These are phyloP conservation scores for Ophiognomonia clavigignenti-juglandacearum DNA, from an alignment of 2,329 filamentous ascomycete genomes.

Conservation along the genomic window DNA sequence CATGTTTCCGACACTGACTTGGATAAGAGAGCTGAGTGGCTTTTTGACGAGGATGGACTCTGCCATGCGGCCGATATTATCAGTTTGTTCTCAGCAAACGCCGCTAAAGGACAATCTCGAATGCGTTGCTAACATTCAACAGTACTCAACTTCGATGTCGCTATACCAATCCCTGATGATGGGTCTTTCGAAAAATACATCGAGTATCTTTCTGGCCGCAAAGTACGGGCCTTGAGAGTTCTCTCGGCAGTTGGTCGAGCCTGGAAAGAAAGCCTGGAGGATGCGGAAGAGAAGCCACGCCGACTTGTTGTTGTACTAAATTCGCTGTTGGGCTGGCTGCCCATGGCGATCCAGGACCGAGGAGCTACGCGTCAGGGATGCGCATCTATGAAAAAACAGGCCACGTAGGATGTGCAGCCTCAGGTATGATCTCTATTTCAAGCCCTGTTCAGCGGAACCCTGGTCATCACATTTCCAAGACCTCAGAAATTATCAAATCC, in stretches of 20 bases:
- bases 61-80: background rate
- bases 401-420: background rate
- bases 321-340: background rate
- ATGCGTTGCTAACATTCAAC: background rate
- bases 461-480: too few species aligned
- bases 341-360: background rate
- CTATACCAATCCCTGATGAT: background rate
- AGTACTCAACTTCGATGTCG: conserved; percentile 1
- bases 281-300: background rate
- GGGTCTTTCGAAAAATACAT: background rate
- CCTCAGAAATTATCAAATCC: background rate
- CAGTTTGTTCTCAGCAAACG: background rate
- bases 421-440: too few species aligned
- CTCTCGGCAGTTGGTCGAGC: background rate
- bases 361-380: too few species aligned
- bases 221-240: background rate
- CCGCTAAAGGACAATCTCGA: background rate
- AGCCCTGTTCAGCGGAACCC: too few species aligned
- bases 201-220: background rate
- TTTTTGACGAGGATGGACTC: background rate
- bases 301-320: background rate
- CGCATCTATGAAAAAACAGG: background rate
- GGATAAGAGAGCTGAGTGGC: background rate
- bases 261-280: background rate
- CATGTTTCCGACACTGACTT: background rate